Percentiles rank a stretch among this genome's conserved stretches.
Evolutionary conservation across 1,284 basidiomycete genomes (phyloP).

Genomic region (Cutaneotrichosporon daszewskae): DNA sequence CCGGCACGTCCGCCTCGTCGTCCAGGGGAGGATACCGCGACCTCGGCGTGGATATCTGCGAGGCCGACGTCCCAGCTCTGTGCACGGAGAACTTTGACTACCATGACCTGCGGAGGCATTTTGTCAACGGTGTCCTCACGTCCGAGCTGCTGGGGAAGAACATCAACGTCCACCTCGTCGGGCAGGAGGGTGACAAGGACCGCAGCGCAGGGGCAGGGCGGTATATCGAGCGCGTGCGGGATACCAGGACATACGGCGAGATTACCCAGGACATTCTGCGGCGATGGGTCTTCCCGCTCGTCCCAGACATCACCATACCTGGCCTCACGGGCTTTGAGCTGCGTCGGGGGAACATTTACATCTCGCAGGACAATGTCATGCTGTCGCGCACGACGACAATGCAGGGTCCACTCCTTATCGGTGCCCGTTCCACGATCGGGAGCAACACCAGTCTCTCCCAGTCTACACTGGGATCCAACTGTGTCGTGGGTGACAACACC

Average conservation of each 20-base stretch:
- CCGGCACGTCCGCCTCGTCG: slow-evolving; percentile 48
- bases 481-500: slow-evolving; percentile 69
- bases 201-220: slow-evolving; percentile 52
- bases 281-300: slow-evolving; percentile 89
- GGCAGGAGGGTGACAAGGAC: slow-evolving; percentile 30
- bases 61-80: slow-evolving; percentile 67
- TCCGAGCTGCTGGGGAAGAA: slow-evolving; percentile 94
- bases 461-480: slow-evolving; percentile 74
- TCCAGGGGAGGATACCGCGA: slow-evolving; percentile 39
- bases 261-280: slow-evolving; percentile 88
- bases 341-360: slow-evolving; percentile 76
- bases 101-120: slow-evolving; percentile 81
- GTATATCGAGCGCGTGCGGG: slow-evolving; percentile 81
- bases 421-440: slow-evolving; percentile 30
- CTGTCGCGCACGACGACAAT: slow-evolving; percentile 61
- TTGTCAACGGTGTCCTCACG: slow-evolving; percentile 92
- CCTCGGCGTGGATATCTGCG: slow-evolving; percentile 52
- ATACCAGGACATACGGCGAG: slow-evolving; percentile 82
- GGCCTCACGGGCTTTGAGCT: slow-evolving; percentile 74
- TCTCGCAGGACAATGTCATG: slow-evolving; percentile 66
- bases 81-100: slow-evolving; percentile 99
- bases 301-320: slow-evolving; percentile 87
- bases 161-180: slow-evolving; percentile 80
- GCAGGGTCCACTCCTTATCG: slow-evolving; percentile 36
- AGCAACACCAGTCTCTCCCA: slow-evolving; percentile 37